phyloP scores from a whole-genome alignment of 1,284 basidiomycete genomes.

The Abortiporus biennis region DNA sequence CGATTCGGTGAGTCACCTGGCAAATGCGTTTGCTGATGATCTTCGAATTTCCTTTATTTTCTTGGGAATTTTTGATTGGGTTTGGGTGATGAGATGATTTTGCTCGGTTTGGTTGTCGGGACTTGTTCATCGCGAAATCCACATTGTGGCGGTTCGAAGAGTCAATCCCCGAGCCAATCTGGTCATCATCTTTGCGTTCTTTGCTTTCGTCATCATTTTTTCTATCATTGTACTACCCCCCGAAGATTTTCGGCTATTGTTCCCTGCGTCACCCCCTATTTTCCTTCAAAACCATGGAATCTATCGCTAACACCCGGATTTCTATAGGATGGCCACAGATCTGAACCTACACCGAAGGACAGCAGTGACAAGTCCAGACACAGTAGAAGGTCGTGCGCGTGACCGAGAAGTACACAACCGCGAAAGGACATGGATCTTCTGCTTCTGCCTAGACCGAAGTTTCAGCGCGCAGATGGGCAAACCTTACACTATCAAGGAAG shows the following conservation, averaged over 20 bases:
- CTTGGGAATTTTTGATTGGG: background rate
- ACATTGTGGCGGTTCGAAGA: too few species aligned
- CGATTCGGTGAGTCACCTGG: constrained; percentile 52
- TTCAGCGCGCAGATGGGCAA: constrained; percentile 93
- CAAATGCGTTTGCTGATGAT: background rate
- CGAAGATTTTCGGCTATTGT: too few species aligned
- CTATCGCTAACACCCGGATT: constrained; percentile 3
- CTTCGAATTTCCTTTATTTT: background rate
- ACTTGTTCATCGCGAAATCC: too few species aligned
- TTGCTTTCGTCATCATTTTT: too few species aligned
- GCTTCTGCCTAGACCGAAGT: constrained; percentile 87
- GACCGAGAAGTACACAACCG: constrained; percentile 87
- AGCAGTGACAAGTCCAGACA: constrained; percentile 58
- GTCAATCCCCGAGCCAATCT: constrained; percentile 7
- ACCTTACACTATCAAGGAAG: constrained; percentile 79
- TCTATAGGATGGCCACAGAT: constrained; percentile 87
- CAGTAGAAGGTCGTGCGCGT: constrained; percentile 67
- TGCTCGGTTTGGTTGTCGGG: background rate
- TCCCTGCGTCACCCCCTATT: too few species aligned
- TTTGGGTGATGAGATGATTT: background rate
- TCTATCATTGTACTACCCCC: too few species aligned
- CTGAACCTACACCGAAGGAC: constrained; percentile 93
- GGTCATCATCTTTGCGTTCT: constrained; percentile 7
- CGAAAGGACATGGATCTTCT: constrained; percentile 91
- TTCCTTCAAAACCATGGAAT: too few species aligned